Evolutionary conservation across 2,329 filamentous ascomycete genomes (phyloP).

Genomic region (Hymenoscyphus albidus): DNA sequence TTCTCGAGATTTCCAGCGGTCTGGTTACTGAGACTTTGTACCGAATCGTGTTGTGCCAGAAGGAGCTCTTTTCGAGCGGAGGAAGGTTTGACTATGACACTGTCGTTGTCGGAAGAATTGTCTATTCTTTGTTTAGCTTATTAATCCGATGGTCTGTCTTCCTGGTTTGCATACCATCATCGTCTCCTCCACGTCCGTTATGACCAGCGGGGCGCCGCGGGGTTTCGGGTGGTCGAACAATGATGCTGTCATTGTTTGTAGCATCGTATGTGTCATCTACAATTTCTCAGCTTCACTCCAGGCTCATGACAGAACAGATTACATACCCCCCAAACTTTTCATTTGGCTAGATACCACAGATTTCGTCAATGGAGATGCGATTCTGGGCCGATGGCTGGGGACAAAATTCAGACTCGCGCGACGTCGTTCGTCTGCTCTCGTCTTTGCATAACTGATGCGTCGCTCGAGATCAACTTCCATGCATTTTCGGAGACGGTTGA

Average conservation of each 20-base stretch:
- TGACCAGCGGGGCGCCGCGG: background rate
- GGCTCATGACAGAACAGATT: background rate
- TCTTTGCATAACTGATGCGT: background rate
- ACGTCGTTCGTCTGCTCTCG: background rate
- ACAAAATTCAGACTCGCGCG: background rate
- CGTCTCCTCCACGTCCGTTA: background rate
- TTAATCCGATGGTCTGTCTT: no score
- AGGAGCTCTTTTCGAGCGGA: background rate
- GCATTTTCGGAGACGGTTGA: background rate
- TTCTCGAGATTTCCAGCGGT: background rate
- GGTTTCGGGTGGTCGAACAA: background rate
- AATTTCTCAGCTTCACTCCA: background rate
- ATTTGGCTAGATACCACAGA: background rate
- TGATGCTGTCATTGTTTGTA: background rate
- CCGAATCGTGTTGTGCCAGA: background rate
- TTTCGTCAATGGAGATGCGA: background rate
- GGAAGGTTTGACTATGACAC: background rate
- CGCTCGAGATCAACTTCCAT: background rate
- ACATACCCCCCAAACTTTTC: background rate
- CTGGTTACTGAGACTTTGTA: background rate
- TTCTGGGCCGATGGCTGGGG: background rate
- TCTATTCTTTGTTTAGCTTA: background rate
- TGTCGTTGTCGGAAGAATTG: background rate
- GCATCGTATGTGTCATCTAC: background rate
- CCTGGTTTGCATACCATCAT: background rate